Base-by-base conservation (phyloP, 495 filamentous ascomycete genomes). In the Neurospora pannonica region DNA sequence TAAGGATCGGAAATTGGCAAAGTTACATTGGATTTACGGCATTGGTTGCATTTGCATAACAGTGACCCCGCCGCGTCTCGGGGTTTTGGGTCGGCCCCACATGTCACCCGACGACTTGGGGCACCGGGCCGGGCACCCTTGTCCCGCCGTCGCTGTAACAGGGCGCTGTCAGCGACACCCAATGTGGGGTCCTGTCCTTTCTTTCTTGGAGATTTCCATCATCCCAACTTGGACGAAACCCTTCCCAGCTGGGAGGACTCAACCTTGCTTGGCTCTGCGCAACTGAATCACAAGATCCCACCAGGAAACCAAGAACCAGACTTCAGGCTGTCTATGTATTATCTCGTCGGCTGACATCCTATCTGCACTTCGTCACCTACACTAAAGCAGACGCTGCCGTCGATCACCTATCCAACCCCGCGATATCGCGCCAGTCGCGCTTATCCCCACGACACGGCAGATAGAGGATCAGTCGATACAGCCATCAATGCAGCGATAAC, bases 401-500 rank as follows among this genome's bases (percentile, higher is more conserved):
- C 54, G 54, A 62, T 62, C 54, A 34, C 54, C 54, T 62, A 28
- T 34, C 28, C 54, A 19, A 34, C 54, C 54, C 54, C 54, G 54
- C 54, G 54, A 62, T 62, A 34, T 62, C 54, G 54, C 54, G 54
- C 28, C 54, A 62, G 54, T 62, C 54, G 54, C 54, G 54, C 54
- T 62, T 62, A 19, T 62, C 54, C 54, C 24, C 42, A 43, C 42
- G 42, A 28, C 46, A 54, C 46, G 42, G 42, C 42, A 43, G 42
- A 19, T 43, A n/a, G 42, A 54, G 40, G 21, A 38, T 42, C 17
- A 71, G 69, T 71, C 38, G 38, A 34, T 72, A 54, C 38, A 13
- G 34, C 40, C 24, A 39, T 67, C 75, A 21, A 73, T 74, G 72
- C 71, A 5, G 34, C 70, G 21, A 74, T 60, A 75, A 77, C 78